Evolutionary conservation across 2,329 filamentous ascomycete species (phyloP).

Genomic region (Fusarium pseudonygamai): DNA sequence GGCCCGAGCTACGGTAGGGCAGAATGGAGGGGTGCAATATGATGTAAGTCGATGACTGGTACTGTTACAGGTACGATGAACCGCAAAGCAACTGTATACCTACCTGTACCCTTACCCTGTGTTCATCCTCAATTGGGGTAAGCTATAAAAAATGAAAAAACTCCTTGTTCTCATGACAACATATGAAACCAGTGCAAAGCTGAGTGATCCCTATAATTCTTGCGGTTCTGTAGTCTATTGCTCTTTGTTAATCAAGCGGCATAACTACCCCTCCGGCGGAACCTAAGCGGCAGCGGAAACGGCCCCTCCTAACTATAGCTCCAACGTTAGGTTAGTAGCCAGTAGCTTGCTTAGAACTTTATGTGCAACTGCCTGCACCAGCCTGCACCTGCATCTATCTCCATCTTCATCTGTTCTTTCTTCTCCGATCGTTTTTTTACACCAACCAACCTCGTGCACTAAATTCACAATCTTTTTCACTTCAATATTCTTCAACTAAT

Average conservation of each 20-base stretch:
- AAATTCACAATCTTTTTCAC: neutral
- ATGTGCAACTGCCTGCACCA: conserved; percentile 10
- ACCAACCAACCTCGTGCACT: conserved; percentile 22
- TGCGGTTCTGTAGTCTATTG: too few relatives aligned
- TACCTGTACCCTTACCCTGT: neutral
- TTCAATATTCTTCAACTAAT: neutral
- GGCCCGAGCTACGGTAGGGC: too few relatives aligned
- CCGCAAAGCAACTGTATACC: neutral
- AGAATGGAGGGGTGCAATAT: conserved; percentile 9
- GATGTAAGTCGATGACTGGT: conserved; percentile 18
- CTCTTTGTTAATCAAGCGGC: neutral
- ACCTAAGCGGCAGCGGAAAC: neutral
- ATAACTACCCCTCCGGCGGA: conserved; percentile 14
- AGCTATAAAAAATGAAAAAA: neutral
- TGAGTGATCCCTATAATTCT: neutral
- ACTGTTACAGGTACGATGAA: conserved; percentile 1
- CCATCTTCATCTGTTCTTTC: conserved; percentile 23
- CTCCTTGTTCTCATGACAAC: neutral
- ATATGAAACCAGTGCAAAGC: neutral
- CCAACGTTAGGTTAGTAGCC: neutral
- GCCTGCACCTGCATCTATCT: conserved; percentile 22
- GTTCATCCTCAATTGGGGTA: neutral
- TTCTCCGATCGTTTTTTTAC: conserved; percentile 15
- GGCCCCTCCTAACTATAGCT: conserved; percentile 23
- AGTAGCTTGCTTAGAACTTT: conserved; percentile 17